Percentiles rank a stretch among this genome's conserved stretches.
Evolutionary conservation across 2,329 filamentous ascomycete genomes (phyloP).

Genomic region (Blastomyces parvus): DNA sequence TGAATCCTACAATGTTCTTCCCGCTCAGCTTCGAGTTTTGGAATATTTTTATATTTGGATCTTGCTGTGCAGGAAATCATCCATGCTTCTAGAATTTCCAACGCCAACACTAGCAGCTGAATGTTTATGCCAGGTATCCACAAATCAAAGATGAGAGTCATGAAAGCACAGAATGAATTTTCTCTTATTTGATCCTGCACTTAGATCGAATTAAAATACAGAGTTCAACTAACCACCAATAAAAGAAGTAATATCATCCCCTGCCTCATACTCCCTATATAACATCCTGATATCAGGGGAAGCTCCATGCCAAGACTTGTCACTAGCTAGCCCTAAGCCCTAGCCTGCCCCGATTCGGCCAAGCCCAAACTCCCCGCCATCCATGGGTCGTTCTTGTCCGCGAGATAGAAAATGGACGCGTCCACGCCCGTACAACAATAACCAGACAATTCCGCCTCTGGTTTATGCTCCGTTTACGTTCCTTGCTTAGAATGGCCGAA

Average conservation of each 20-base stretch:
- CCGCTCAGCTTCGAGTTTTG: not conserved
- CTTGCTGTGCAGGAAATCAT: not conserved
- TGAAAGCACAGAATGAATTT: not conserved
- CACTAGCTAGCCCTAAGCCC: slow-evolving; percentile 5
- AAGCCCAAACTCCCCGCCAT: not conserved
- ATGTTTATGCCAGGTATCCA: not conserved
- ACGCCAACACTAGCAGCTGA: not conserved
- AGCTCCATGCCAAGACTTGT: too few species aligned
- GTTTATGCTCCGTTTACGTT: slow-evolving; percentile 30
- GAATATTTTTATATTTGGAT: not conserved
- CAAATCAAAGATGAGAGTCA: not conserved
- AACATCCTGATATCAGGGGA: too few species aligned
- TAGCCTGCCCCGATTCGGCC: not conserved
- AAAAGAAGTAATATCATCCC: too few species aligned
- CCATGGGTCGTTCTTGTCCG: not conserved
- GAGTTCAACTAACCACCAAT: too few species aligned
- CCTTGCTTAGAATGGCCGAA: slow-evolving; percentile 50
- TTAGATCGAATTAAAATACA: not conserved
- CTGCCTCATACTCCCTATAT: too few species aligned
- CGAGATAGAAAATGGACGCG: not conserved
- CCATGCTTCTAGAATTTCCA: too few species aligned
- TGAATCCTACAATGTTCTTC: not conserved
- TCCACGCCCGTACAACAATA: not conserved
- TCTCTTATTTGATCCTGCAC: not conserved
- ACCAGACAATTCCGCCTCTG: not conserved